Conservation (phyloP, 129 eudicot genomes). For the Centella asiatica region DNA sequence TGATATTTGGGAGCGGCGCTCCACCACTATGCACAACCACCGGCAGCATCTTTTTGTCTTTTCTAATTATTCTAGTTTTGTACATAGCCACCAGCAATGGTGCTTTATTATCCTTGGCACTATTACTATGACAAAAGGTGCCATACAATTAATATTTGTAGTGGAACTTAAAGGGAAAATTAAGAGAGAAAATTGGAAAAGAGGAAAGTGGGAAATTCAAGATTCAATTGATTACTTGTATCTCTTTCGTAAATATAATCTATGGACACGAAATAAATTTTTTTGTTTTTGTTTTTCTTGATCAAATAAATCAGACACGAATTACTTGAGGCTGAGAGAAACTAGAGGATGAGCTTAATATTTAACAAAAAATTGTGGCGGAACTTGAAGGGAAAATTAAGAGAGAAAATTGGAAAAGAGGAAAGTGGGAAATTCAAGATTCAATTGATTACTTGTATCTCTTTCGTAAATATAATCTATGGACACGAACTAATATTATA, state of each 20-base stretch:
- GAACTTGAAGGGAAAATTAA: not conserved
- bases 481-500: too few species aligned
- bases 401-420: not conserved
- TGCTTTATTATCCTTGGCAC: conserved; percentile 20
- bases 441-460: conserved; percentile 7
- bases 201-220: not conserved
- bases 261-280: too few species aligned
- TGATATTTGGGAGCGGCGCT: conserved; percentile 39
- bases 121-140: conserved; percentile 4
- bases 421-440: not conserved
- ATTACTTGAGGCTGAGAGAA: too few species aligned
- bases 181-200: not conserved
- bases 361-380: too few species aligned
- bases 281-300: too few species aligned
- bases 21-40: conserved; percentile 20
- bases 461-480: too few species aligned
- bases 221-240: conserved; percentile 8
- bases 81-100: conserved; percentile 18
- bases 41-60: conserved; percentile 22
- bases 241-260: too few species aligned
- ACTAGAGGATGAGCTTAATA: too few species aligned
- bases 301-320: too few species aligned
- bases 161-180: not conserved
- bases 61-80: conserved; percentile 24
- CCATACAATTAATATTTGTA: not conserved